Percentiles rank a stretch among this genome's conserved stretches.
These are phyloP conservation scores for Aspergillus quadrilineatus DNA, from an alignment of 2,329 filamentous ascomycete genomes.

Conservation along the genomic window DNA sequence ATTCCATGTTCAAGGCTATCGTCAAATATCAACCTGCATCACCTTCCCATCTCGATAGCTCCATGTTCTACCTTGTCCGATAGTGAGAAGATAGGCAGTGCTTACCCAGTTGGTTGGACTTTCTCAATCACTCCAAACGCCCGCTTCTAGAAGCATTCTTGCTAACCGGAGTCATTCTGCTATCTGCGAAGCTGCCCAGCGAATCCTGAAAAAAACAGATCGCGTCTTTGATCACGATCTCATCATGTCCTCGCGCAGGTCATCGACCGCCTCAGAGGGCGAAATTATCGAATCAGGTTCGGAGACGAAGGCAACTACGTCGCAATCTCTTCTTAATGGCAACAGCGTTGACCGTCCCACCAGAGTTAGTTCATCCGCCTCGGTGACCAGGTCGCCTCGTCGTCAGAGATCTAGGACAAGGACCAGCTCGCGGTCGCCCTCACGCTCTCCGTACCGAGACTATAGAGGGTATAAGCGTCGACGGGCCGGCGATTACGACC, in stretches of 20 bases:
- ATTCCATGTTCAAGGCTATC: constrained; percentile 7
- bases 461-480: constrained; percentile 44
- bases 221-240: neutral
- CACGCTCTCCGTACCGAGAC: constrained; percentile 44
- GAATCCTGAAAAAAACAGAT: constrained; percentile 10
- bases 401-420: constrained; percentile 54
- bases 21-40: neutral
- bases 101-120: constrained; percentile 42
- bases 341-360: constrained; percentile 87
- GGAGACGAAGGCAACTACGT: constrained; percentile 80
- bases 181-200: constrained; percentile 27
- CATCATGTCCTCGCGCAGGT: constrained; percentile 51
- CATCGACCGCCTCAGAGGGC: constrained; percentile 76
- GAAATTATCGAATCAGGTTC: constrained; percentile 76
- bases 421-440: constrained; percentile 35
- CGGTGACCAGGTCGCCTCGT: constrained; percentile 57
- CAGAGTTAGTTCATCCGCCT: constrained; percentile 65
- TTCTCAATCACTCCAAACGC: constrained; percentile 37
- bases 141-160: constrained; percentile 29
- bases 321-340: constrained; percentile 72
- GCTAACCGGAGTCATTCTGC: constrained; percentile 36
- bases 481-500: constrained; percentile 40
- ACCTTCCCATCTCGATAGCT: neutral
- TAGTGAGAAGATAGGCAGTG: constrained; percentile 14
- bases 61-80: neutral